Percentiles rank a stretch among this genome's conserved stretches.
Conservation (phyloP, 2,329 filamentous ascomycete genomes). For the Fusarium pseudonygamai region DNA sequence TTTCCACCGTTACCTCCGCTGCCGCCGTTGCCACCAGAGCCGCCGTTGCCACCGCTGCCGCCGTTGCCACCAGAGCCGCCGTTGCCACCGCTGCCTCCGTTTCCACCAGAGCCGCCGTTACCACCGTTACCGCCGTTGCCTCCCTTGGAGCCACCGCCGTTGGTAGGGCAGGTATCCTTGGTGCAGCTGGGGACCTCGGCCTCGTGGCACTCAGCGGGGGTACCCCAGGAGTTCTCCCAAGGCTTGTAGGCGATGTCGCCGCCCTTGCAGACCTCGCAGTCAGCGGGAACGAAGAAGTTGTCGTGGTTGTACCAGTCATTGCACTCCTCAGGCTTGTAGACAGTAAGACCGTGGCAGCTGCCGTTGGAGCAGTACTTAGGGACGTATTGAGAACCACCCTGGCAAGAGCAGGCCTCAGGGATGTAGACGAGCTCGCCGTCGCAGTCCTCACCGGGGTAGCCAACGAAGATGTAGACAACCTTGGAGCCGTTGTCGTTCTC, state of each 20-base stretch:
- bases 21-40: fast-evolving
- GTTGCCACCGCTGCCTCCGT: background rate
- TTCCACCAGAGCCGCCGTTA: no score
- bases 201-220: constrained; percentile 9
- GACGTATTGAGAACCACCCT: constrained; percentile 31
- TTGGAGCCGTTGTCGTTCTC: background rate
- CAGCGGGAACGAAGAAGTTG: constrained; percentile 21
- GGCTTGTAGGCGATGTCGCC: constrained; percentile 39
- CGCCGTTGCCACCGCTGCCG: fast-evolving
- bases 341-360: constrained; percentile 29
- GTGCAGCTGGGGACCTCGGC: constrained; percentile 6
- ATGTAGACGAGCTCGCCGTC: constrained; percentile 33
- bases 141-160: background rate
- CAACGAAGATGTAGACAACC: constrained; percentile 33
- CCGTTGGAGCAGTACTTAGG: constrained; percentile 30
- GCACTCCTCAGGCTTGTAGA: constrained; percentile 40
- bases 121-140: background rate
- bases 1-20: fast-evolving
- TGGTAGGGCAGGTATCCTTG: constrained; percentile 5
- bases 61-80: fast-evolving
- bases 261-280: constrained; percentile 25
- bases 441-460: constrained; percentile 31
- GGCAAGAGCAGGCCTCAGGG: constrained; percentile 30
- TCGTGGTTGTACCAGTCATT: constrained; percentile 21
- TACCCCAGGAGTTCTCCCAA: constrained; percentile 26